Conservation (phyloP, 2,329 filamentous ascomycete species). For the Cercospora berteroae region DNA sequence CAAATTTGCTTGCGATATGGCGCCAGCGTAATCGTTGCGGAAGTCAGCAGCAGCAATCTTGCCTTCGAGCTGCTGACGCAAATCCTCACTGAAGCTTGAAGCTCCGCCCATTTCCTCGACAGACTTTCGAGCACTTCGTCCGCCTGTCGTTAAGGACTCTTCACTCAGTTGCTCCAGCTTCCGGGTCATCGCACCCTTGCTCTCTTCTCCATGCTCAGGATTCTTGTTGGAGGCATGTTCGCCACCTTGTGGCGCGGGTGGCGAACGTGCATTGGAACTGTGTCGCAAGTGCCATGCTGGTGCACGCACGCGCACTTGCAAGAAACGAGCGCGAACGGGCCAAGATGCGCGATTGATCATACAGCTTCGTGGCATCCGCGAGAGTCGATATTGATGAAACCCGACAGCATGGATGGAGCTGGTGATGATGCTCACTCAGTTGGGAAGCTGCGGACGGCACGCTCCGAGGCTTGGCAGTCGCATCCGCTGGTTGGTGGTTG, state of each 20-base stretch:
- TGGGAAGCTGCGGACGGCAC: neutral
- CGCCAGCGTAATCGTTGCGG: constrained; percentile 49
- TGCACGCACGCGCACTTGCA: constrained; percentile 38
- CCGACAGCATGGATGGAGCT: neutral
- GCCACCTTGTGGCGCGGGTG: constrained; percentile 19
- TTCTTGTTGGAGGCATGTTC: constrained; percentile 8
- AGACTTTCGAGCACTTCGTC: constrained; percentile 54
- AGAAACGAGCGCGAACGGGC: constrained; percentile 42
- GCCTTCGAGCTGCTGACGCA: constrained; percentile 58
- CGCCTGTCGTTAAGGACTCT: constrained; percentile 55
- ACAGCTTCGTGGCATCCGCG: constrained; percentile 19
- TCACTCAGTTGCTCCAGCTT: constrained; percentile 61
- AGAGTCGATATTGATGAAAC: neutral
- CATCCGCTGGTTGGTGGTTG: neutral
- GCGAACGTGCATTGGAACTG: constrained; percentile 23
- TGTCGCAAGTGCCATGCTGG: constrained; percentile 6
- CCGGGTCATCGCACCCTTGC: constrained; percentile 58
- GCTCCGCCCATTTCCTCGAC: constrained; percentile 48
- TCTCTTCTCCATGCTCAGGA: constrained; percentile 26
- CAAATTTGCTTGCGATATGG: constrained; percentile 13
- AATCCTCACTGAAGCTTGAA: constrained; percentile 61
- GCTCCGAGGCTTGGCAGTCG: neutral
- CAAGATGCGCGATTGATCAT: constrained; percentile 25
- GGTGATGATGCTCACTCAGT: neutral
- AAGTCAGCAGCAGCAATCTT: constrained; percentile 58